Conservation (phyloP, 208 protist species). For the Angomonas deanei region DNA sequence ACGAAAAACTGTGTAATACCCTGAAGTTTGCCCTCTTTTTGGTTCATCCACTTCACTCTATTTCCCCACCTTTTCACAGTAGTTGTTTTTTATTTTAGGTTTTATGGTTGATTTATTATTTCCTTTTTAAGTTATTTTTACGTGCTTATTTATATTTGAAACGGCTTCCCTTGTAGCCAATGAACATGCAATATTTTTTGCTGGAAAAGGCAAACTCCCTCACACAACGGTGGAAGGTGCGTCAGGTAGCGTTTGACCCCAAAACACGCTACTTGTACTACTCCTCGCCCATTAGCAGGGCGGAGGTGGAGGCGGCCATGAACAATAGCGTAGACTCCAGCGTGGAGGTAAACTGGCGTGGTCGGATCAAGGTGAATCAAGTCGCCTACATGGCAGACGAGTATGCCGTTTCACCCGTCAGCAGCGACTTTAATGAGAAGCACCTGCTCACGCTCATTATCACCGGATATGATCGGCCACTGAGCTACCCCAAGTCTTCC, state of each 20-base stretch:
- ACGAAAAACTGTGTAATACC: neutral
- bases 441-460: slow-evolving; percentile 25
- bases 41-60: neutral
- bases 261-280: slow-evolving; percentile 49
- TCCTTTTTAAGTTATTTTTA: slow-evolving; percentile 3
- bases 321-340: slow-evolving; percentile 6
- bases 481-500: neutral
- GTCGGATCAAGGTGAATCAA: slow-evolving; percentile 35
- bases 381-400: slow-evolving; percentile 33
- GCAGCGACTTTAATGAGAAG: slow-evolving; percentile 30
- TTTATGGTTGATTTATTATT: slow-evolving; percentile 8
- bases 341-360: slow-evolving; percentile 29
- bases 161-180: neutral
- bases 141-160: neutral
- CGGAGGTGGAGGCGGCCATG: slow-evolving; percentile 14
- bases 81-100: slow-evolving; percentile 1
- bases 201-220: slow-evolving; percentile 33
- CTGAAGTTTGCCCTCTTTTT: neutral
- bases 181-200: slow-evolving; percentile 35
- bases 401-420: slow-evolving; percentile 23
- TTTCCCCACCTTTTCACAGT: neutral
- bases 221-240: slow-evolving; percentile 34
- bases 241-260: slow-evolving; percentile 41
- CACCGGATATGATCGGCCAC: slow-evolving; percentile 22
- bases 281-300: slow-evolving; percentile 20